Evolutionary conservation across 768 basidiomycete genomes (phyloP).

Genomic region (Lactarius sanguifluus): DNA sequence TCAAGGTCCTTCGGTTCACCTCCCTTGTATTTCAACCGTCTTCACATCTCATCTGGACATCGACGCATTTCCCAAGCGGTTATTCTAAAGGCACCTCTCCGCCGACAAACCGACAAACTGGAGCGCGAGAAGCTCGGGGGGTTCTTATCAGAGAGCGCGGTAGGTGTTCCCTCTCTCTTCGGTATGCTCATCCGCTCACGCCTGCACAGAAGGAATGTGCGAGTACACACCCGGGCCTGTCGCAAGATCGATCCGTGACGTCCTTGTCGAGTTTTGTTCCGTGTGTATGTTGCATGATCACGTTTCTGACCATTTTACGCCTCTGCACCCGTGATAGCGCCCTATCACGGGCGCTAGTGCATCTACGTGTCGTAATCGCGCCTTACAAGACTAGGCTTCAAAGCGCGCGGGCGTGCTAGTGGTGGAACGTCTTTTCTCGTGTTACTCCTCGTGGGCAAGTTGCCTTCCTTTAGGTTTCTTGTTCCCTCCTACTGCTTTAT

Average conservation of each 20-base stretch:
- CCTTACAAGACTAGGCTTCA: conserved; percentile 81
- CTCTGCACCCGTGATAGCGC: conserved; percentile 78
- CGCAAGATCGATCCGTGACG: conserved; percentile 73
- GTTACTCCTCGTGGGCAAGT: conserved; percentile 37
- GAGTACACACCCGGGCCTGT: conserved; percentile 80
- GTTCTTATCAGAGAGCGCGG: conserved; percentile 73
- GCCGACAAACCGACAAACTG: conserved; percentile 48
- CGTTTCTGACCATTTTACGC: conserved; percentile 85
- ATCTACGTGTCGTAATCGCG: conserved; percentile 90
- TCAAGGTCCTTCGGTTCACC: conserved; percentile 64
- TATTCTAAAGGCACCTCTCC: conserved; percentile 79
- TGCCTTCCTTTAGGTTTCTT: no score
- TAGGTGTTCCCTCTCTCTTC: conserved; percentile 36
- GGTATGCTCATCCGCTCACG: background rate
- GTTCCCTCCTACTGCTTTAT: no score
- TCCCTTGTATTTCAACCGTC: conserved; percentile 52
- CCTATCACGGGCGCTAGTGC: conserved; percentile 31
- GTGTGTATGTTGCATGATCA: conserved; percentile 75
- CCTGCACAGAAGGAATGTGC: background rate
- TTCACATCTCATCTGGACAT: conserved; percentile 81
- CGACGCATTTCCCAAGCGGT: conserved; percentile 73
- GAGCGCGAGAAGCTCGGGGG: conserved; percentile 80
- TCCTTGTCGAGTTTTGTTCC: conserved; percentile 80
- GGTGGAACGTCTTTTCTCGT: conserved; percentile 83
- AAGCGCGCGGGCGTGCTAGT: conserved; percentile 54